These are phyloP conservation scores for Malassezia cuniculi DNA, from an alignment of 1,284 basidiomycete genomes.

Conservation along the genomic window DNA sequence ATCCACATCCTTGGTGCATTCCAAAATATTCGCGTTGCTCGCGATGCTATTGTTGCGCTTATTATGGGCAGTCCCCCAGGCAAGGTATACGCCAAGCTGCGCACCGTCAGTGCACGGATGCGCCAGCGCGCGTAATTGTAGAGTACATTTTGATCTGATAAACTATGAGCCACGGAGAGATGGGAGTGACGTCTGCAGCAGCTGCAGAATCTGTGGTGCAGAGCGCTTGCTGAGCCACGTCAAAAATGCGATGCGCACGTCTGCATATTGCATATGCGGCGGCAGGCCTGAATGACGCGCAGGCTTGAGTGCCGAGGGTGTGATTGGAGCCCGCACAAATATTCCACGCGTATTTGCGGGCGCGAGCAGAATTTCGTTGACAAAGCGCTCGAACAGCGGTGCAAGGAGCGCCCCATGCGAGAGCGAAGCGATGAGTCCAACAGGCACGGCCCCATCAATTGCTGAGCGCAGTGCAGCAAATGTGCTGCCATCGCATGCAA, in stretches of 20 bases:
- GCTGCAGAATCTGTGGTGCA: conserved; percentile 3
- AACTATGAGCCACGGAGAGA: neutral
- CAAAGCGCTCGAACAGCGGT: conserved; percentile 11
- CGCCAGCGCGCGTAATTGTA: conserved; percentile 58
- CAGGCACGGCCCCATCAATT: conserved; percentile 9
- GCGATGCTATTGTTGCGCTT: conserved; percentile 85
- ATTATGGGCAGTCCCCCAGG: conserved; percentile 91
- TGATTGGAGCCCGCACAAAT: conserved; percentile 10
- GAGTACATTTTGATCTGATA: conserved; percentile 2
- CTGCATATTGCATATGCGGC: conserved; percentile 5
- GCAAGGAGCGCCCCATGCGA: conserved; percentile 13
- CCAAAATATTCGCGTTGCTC: conserved; percentile 91
- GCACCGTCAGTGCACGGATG: conserved; percentile 78
- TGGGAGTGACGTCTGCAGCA: conserved; percentile 10
- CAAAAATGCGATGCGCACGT: conserved; percentile 7
- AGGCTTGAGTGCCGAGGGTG: conserved; percentile 11
- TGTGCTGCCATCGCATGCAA: conserved; percentile 5
- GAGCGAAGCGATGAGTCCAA: conserved; percentile 10
- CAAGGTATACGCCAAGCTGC: conserved; percentile 64
- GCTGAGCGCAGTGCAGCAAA: conserved; percentile 5
- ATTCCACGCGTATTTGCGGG: neutral
- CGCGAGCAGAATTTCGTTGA: conserved; percentile 4
- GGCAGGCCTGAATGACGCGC: conserved; percentile 9
- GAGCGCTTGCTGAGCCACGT: conserved; percentile 5
- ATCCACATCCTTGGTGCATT: conserved; percentile 88